Evolutionary conservation across 164 flowering plant genomes (phyloP).

Genomic region (Vitis vinifera): DNA sequence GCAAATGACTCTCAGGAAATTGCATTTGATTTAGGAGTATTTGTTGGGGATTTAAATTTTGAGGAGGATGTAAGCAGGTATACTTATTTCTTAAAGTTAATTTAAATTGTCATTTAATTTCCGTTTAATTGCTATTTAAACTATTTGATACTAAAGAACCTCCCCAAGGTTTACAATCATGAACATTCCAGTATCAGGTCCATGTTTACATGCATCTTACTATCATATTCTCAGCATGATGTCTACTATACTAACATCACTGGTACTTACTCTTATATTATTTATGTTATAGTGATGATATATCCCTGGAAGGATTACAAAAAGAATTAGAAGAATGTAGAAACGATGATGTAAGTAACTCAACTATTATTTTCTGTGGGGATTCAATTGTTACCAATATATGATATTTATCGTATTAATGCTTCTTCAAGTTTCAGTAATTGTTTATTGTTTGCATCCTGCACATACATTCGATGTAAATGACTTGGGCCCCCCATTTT

Average conservation of each 20-base stretch:
- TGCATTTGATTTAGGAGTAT: conserved; percentile 68
- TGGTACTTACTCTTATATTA: not conserved
- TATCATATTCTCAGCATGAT: not conserved
- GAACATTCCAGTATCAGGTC: too few species aligned
- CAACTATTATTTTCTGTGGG: not conserved
- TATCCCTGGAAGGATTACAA: conserved; percentile 87
- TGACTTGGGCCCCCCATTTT: too few species aligned
- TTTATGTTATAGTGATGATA: conserved; percentile 56
- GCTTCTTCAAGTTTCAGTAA: not conserved
- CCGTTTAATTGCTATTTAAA: not conserved
- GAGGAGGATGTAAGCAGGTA: conserved; percentile 84
- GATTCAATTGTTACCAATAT: not conserved
- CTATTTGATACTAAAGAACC: not conserved
- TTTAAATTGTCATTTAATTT: not conserved
- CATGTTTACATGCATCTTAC: not conserved
- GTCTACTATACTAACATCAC: not conserved
- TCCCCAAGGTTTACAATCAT: too few species aligned
- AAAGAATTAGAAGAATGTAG: conserved; percentile 88
- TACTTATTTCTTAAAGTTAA: not conserved
- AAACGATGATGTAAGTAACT: conserved; percentile 69
- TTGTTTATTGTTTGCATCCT: not conserved
- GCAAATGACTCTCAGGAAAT: conserved; percentile 35
- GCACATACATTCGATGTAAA: too few species aligned
- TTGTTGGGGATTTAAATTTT: conserved; percentile 79
- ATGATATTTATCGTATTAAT: not conserved